phyloP scores from a whole-genome alignment of 2,329 filamentous ascomycete species.

The Colletotrichum higginsianum region DNA sequence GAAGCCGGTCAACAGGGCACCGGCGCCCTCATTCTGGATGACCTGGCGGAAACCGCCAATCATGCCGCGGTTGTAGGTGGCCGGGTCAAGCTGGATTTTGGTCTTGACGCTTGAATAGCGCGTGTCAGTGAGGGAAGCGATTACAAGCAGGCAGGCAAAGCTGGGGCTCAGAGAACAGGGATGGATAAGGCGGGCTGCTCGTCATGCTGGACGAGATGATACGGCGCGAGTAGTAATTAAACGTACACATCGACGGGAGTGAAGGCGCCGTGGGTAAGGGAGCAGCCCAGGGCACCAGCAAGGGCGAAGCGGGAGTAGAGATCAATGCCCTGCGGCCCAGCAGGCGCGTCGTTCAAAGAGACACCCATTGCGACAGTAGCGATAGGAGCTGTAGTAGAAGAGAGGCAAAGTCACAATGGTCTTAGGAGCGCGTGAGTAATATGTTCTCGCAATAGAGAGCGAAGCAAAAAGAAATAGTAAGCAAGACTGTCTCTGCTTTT shows the following conservation, averaged over 20 bases:
- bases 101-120: conserved; percentile 83
- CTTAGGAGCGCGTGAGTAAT: too few species aligned
- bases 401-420: too few species aligned
- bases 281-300: conserved; percentile 97
- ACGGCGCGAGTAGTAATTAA: neutral
- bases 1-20: conserved; percentile 86
- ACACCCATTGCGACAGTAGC: too few species aligned
- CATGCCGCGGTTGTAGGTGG: conserved; percentile 89
- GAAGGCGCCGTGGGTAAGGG: conserved; percentile 94
- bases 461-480: too few species aligned
- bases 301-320: conserved; percentile 87
- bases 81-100: conserved; percentile 91
- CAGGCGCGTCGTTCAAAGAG: too few species aligned
- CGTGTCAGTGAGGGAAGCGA: neutral
- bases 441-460: too few species aligned
- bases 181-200: neutral
- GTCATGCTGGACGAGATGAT: too few species aligned
- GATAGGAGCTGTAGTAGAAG: too few species aligned
- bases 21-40: conserved; percentile 85
- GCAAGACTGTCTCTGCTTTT: too few species aligned
- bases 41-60: conserved; percentile 90
- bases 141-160: neutral
- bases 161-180: too few species aligned
- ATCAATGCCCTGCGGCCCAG: too few species aligned
- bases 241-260: conserved; percentile 99